Percentiles rank a stretch among this genome's conserved stretches.
Conservation (phyloP, 257 asterid genomes). For the Nicotiana otophora region DNA sequence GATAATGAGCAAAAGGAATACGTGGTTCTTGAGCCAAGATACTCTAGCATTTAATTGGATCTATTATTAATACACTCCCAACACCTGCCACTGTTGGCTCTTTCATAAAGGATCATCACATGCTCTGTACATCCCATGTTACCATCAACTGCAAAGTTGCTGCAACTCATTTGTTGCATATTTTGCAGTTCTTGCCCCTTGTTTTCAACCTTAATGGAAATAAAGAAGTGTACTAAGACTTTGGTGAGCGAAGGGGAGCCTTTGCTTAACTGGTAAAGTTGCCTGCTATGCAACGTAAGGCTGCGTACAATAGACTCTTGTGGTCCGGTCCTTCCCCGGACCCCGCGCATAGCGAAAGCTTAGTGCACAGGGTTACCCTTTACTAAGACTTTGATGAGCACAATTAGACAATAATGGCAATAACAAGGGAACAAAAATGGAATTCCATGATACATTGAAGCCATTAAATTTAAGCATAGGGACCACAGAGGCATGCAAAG, state of each 20-base stretch:
- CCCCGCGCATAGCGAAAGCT: too few relatives aligned
- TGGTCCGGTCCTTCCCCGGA: too few relatives aligned
- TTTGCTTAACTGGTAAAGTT: too few relatives aligned
- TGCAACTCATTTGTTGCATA: background rate
- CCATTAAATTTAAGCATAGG: conserved; percentile 14
- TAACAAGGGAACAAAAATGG: conserved; percentile 4
- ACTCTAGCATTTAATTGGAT: background rate
- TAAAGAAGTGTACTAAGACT: background rate
- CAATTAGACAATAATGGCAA: background rate
- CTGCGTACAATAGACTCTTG: too few relatives aligned
- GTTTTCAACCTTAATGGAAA: background rate
- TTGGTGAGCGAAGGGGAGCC: background rate
- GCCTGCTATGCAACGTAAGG: too few relatives aligned
- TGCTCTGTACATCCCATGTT: background rate
- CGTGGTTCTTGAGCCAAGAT: background rate
- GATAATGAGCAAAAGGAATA: background rate
- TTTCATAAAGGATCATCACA: background rate
- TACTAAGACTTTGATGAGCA: background rate
- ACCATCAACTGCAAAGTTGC: background rate
- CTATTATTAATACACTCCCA: background rate
- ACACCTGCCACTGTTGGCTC: background rate
- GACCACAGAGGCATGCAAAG: conserved; percentile 1
- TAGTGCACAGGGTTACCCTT: too few relatives aligned
- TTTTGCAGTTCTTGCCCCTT: background rate
- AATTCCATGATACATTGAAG: conserved; percentile 22